Evolutionary conservation across 1,139 yeast genomes (phyloP).

Genomic region (Saccharomyces hybrid): DNA sequence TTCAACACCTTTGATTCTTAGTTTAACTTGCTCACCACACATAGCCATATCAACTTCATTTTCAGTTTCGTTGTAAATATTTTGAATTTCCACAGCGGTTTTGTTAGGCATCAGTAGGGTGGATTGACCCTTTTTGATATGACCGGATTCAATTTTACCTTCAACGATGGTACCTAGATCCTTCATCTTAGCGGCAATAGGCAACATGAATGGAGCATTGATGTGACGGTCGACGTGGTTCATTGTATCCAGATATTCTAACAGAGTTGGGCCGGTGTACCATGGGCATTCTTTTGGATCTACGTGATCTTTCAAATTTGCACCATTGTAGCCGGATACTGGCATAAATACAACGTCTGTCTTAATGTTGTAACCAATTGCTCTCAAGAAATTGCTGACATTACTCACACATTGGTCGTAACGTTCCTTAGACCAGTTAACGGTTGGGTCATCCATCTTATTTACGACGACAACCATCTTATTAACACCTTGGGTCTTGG

Average conservation of each 20-base stretch:
- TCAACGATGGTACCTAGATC: slow-evolving; percentile 96
- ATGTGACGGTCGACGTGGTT: slow-evolving; percentile 76
- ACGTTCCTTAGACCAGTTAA: slow-evolving; percentile 90
- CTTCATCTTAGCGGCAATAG: slow-evolving; percentile 88
- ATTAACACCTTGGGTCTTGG: slow-evolving; percentile 85
- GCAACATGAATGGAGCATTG: slow-evolving; percentile 95
- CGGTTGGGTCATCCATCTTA: slow-evolving; percentile 99
- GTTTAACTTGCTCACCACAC: slow-evolving; percentile 95
- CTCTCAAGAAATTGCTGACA: slow-evolving; percentile 69
- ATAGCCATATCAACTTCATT: slow-evolving; percentile 84
- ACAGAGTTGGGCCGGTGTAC: slow-evolving; percentile 87
- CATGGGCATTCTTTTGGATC: slow-evolving; percentile 69
- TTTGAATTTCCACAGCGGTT: slow-evolving; percentile 69
- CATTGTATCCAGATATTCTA: slow-evolving; percentile 83
- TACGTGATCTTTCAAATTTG: slow-evolving; percentile 87
- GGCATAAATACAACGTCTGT: slow-evolving; percentile 91
- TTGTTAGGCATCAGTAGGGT: slow-evolving; percentile 91
- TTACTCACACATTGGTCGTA: slow-evolving; percentile 91
- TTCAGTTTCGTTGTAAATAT: slow-evolving; percentile 91
- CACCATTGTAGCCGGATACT: slow-evolving; percentile 96
- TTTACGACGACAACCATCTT: slow-evolving; percentile 89
- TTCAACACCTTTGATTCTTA: slow-evolving; percentile 89
- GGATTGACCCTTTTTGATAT: slow-evolving; percentile 68
- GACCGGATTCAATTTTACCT: slow-evolving; percentile 97
- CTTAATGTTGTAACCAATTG: slow-evolving; percentile 78